phyloP scores from a whole-genome alignment of 192 early-diverging fungal genomes.

The Ambispora gerdemannii region DNA sequence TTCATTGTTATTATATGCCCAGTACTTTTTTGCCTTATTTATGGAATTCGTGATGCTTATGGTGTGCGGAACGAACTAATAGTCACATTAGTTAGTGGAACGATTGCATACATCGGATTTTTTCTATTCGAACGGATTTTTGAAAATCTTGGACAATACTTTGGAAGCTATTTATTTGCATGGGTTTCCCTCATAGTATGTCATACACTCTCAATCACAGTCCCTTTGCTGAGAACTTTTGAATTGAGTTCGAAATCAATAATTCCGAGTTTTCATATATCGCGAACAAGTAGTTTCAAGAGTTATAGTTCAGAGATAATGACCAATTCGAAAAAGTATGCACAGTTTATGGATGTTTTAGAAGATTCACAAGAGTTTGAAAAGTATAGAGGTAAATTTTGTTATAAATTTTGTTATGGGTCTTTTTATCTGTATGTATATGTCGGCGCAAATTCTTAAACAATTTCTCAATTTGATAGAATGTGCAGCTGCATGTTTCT shows the following conservation, averaged over 20 bases:
- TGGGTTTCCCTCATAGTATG: conserved; percentile 12
- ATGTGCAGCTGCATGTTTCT: conserved; percentile 34
- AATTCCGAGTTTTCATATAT: neutral
- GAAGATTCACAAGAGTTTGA: conserved; percentile 17
- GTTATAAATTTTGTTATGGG: neutral
- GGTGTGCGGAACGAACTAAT: conserved; percentile 22
- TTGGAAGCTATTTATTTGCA: conserved; percentile 14
- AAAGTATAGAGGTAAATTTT: conserved; percentile 15
- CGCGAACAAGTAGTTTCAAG: neutral
- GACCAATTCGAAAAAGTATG: neutral
- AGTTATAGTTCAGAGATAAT: neutral
- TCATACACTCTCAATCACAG: conserved; percentile 23
- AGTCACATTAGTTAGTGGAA: neutral
- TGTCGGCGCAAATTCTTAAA: neutral
- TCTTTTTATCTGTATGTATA: neutral
- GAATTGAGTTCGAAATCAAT: neutral
- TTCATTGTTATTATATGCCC: conserved; percentile 9
- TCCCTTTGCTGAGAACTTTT: conserved; percentile 8
- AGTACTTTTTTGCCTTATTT: neutral
- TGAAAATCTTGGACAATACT: neutral
- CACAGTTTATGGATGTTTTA: conserved; percentile 3
- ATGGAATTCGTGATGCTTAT: conserved; percentile 17
- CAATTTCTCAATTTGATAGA: conserved; percentile 10
- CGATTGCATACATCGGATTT: neutral
- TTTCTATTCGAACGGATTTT: neutral